Base-by-base conservation (phyloP, 805 yeast species). In the Kuraishia piskuri region DNA sequence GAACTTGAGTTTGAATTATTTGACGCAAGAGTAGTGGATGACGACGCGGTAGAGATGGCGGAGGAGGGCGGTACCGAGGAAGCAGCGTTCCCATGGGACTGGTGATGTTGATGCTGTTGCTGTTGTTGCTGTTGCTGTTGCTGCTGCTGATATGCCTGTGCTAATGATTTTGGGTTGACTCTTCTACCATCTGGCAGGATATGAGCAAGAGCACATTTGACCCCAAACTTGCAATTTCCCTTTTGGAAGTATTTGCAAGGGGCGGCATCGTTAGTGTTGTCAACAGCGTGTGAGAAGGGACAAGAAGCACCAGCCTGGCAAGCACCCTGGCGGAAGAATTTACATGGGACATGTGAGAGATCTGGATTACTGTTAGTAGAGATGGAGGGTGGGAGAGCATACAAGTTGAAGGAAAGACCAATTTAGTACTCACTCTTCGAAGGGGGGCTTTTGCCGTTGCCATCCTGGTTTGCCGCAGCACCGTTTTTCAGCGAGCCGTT, bases 191-290 rank as follows among this genome's bases (percentile, higher is more conserved):
- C 96, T 0, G 96, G 95, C 46, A 88, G 70, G 54, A 88, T 78
- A 69, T 92, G 99, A 6, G 96, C 96, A 62, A 92, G 78, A 1
- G 97, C 98, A 73, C 99, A 92, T 63, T 90, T 91, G 51, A 81
- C 73, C 3, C 99, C 99, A 68, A 92, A 92, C 70, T 90, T 90
- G 70, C 99, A 92, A 64, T 90, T 90, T n/a, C 98, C 98, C 70
- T 88, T 88, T 63, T 87, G 94, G 68, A 89, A 92, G 69, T 91
- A 92, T 74, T 90, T 91, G 76, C 99, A 92, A 6, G 91, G 89
- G 47, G 77, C 72, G 49, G 75, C 68, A 50, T 78, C 83, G 37
- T 72, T 69, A n/a, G 75, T 65, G 4, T 78, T 74, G 53, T 84
- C 87, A 51, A 80, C 64, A 49, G 86, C 76, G 66, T 92, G 99